Evolutionary conservation across 2,329 filamentous ascomycete species (phyloP).

Genomic region (Claviceps arundinis): DNA sequence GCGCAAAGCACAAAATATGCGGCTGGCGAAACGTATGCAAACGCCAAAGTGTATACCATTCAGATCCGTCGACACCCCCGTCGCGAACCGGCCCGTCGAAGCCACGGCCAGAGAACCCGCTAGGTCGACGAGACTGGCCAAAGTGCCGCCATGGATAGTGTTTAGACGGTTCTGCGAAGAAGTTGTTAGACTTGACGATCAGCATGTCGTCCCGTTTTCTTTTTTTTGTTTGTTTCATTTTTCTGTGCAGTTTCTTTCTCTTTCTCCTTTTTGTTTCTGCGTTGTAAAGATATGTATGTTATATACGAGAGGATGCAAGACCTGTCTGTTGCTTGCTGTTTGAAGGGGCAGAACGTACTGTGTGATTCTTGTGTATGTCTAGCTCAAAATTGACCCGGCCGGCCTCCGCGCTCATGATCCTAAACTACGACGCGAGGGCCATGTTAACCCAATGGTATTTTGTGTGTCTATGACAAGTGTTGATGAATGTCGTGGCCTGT

Average conservation of each 20-base stretch:
- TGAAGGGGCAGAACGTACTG: conserved; percentile 31
- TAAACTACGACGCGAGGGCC: conserved; percentile 35
- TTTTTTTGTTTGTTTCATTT: neutral
- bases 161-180: conserved; percentile 53
- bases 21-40: neutral
- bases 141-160: conserved; percentile 66
- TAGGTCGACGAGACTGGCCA: conserved; percentile 61
- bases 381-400: conserved; percentile 66
- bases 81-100: conserved; percentile 48
- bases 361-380: conserved; percentile 61
- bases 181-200: too few species aligned
- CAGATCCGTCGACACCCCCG: conserved; percentile 51
- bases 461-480: neutral
- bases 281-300: too few species aligned
- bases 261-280: neutral
- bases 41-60: conserved; percentile 32
- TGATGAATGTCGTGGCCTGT: too few species aligned
- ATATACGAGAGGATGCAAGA: too few species aligned
- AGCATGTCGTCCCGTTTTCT: neutral
- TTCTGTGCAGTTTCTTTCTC: too few species aligned
- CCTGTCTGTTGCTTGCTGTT: too few species aligned
- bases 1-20: too few species aligned
- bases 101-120: conserved; percentile 53
- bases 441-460: neutral
- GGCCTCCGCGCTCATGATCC: conserved; percentile 48